Percentiles rank a stretch among this genome's conserved stretches.
These are phyloP conservation scores for Claviceps pazoutovae DNA, from an alignment of 2,329 filamentous ascomycete genomes.

Conservation along the genomic window DNA sequence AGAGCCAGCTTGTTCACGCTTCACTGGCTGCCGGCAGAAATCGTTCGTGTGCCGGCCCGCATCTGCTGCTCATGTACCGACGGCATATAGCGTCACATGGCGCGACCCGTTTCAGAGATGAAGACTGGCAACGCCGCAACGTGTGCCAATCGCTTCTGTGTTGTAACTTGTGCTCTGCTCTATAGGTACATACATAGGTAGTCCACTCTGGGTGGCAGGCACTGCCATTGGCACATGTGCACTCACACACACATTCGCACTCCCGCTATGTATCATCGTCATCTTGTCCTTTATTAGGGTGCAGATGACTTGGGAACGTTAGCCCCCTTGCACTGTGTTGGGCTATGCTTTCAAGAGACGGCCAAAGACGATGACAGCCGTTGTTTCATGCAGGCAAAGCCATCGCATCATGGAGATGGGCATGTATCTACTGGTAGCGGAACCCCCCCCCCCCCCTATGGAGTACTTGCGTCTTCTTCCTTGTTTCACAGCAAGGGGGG, in stretches of 20 bases:
- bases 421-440: not conserved
- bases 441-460: not conserved
- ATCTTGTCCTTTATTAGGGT: too few species aligned
- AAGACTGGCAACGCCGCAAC: not conserved
- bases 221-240: too few species aligned
- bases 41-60: slow-evolving; percentile 4
- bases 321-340: too few species aligned
- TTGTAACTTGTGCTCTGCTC: not conserved
- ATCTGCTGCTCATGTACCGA: slow-evolving; percentile 4
- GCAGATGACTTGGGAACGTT: too few species aligned
- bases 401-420: too few species aligned
- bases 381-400: too few species aligned
- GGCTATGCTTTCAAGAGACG: too few species aligned
- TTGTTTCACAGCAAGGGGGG: not conserved
- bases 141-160: not conserved
- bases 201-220: too few species aligned
- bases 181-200: not conserved
- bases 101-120: not conserved
- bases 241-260: too few species aligned
- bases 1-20: too few species aligned
- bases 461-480: not conserved
- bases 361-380: too few species aligned
- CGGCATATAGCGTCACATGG: slow-evolving; percentile 6
- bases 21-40: not conserved
- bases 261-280: too few species aligned